A percentile compares a stretch with the other conserved stretches of the same genome.
phyloP scores from a whole-genome alignment of 352 stramenopile genomes.

The Phytopythium chamaehyphon region DNA sequence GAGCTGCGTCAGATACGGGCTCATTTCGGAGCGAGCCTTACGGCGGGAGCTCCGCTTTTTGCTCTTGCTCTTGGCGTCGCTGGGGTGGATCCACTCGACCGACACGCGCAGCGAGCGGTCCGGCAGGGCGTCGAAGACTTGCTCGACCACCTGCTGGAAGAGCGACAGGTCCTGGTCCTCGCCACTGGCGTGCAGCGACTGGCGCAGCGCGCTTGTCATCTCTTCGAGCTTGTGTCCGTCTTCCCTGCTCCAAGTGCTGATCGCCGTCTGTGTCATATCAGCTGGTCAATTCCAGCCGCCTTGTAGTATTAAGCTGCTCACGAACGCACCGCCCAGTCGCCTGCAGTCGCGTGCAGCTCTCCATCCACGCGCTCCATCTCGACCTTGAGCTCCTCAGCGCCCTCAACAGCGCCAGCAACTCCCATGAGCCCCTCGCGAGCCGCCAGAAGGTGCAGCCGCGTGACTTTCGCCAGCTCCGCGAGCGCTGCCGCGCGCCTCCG shows the following conservation, averaged over 20 bases:
- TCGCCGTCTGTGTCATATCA: constrained; percentile 1
- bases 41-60: neutral
- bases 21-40: neutral
- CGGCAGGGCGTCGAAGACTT: constrained; percentile 37
- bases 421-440: constrained; percentile 20
- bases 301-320: too few species aligned
- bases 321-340: constrained; percentile 27
- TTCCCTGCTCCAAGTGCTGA: constrained; percentile 6
- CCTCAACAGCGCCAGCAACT: constrained; percentile 6
- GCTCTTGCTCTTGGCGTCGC: neutral
- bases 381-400: constrained; percentile 2
- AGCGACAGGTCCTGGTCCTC: constrained; percentile 26
- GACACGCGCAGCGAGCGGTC: constrained; percentile 34
- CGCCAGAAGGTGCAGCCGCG: constrained; percentile 29
- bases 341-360: constrained; percentile 20
- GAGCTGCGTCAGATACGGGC: constrained; percentile 37
- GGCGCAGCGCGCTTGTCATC: constrained; percentile 36
- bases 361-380: constrained; percentile 5
- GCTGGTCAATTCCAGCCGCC: neutral
- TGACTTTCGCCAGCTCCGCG: constrained; percentile 31
- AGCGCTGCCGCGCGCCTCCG: constrained; percentile 18
- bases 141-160: constrained; percentile 58
- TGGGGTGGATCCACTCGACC: constrained; percentile 33
- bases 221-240: constrained; percentile 26
- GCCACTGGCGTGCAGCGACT: constrained; percentile 23